Conservation (phyloP, 2,329 filamentous ascomycete genomes). For the Hirsutella minnesotensis region DNA sequence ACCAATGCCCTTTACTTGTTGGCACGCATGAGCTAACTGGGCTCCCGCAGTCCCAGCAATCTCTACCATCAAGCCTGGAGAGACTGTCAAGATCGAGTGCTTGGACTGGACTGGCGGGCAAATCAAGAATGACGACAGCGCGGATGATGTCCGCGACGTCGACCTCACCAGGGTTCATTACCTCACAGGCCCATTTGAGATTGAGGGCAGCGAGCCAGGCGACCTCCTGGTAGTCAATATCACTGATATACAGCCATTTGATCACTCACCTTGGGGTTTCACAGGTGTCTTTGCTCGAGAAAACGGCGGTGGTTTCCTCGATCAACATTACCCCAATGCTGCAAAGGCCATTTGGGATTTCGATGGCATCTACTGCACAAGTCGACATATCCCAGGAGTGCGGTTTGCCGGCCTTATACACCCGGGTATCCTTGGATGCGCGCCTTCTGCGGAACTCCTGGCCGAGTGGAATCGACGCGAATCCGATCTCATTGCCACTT, state of each 20-base stretch:
- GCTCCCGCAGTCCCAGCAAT: conserved; percentile 54
- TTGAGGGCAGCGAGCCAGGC: conserved; percentile 73
- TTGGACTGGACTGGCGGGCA: conserved; percentile 78
- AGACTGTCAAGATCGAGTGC: conserved; percentile 90
- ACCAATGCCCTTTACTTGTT: neutral
- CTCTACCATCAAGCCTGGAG: conserved; percentile 64
- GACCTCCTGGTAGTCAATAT: conserved; percentile 82
- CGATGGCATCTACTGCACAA: conserved; percentile 58
- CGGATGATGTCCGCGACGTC: conserved; percentile 77
- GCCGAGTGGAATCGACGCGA: conserved; percentile 78
- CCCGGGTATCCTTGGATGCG: conserved; percentile 82
- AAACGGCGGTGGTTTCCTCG: conserved; percentile 82
- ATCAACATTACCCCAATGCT: conserved; percentile 77
- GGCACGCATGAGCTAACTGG: neutral
- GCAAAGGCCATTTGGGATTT: conserved; percentile 50
- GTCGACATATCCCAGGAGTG: conserved; percentile 76
- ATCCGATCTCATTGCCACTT: conserved; percentile 59
- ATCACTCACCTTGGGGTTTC: conserved; percentile 83
- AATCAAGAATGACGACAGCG: conserved; percentile 78
- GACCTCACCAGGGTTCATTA: conserved; percentile 81
- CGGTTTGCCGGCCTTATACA: conserved; percentile 85
- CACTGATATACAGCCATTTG: conserved; percentile 81
- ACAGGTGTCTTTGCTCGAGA: conserved; percentile 68
- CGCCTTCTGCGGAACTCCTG: conserved; percentile 67
- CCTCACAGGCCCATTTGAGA: conserved; percentile 77